A percentile compares a stretch with the other conserved stretches of the same genome.
Evolutionary conservation across 306 rosid species (phyloP).

Genomic region (Pterocarpus santalinus): DNA sequence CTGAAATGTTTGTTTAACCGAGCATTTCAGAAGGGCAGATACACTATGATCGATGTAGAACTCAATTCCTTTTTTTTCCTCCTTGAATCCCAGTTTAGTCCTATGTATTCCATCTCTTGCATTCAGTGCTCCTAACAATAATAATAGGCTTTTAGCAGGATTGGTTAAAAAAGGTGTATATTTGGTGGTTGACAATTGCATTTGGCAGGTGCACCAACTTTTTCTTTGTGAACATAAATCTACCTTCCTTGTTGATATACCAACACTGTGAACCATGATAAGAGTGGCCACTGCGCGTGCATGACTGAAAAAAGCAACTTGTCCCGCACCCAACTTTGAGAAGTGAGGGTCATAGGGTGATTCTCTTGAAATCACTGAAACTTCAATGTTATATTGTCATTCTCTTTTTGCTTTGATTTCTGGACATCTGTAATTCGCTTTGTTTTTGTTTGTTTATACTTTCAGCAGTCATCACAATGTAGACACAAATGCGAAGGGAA

Average conservation of each 20-base stretch:
- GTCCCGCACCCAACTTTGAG: slow-evolving; percentile 26
- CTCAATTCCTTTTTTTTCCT: too few relatives aligned
- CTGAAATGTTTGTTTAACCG: slow-evolving; percentile 21
- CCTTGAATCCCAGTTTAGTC: not conserved
- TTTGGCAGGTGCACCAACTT: slow-evolving; percentile 39
- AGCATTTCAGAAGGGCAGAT: not conserved
- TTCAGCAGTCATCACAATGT: not conserved
- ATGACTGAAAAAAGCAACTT: slow-evolving; percentile 39
- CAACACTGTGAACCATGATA: slow-evolving; percentile 32
- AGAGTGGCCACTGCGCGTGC: slow-evolving; percentile 53
- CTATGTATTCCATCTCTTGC: not conserved
- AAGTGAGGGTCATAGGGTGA: slow-evolving; percentile 5
- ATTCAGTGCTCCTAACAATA: not conserved
- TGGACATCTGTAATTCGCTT: not conserved
- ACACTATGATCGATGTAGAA: not conserved
- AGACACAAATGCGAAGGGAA: slow-evolving; percentile 35
- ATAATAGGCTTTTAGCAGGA: not conserved
- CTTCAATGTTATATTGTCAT: slow-evolving; percentile 33
- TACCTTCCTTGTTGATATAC: slow-evolving; percentile 2
- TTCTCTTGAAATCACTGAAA: slow-evolving; percentile 31
- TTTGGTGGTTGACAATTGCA: slow-evolving; percentile 49
- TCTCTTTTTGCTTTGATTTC: slow-evolving; percentile 37
- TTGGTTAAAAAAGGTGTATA: not conserved
- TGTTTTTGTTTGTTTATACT: slow-evolving; percentile 28
- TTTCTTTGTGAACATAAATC: slow-evolving; percentile 40